phyloP scores from a whole-genome alignment of 345 rosid species.

The Eucalyptus microcorys region DNA sequence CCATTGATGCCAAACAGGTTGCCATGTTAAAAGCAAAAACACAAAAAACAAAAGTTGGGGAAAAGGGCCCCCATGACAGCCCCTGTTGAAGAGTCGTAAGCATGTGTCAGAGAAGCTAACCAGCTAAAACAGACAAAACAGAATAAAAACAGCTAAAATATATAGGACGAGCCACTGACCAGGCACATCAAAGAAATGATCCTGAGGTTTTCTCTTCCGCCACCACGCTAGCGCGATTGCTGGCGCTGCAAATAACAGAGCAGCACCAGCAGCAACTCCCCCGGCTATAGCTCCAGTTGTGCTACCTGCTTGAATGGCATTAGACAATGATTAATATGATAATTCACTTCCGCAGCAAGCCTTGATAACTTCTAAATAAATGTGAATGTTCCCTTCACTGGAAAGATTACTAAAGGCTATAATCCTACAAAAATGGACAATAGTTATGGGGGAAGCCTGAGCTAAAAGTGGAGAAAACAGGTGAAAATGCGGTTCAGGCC shows the following conservation, averaged over 20 bases:
- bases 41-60: not conserved
- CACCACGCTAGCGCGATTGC: slow-evolving; percentile 75
- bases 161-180: slow-evolving; percentile 33
- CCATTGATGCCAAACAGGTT: not conserved
- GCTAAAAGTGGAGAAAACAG: not conserved
- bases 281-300: slow-evolving; percentile 88
- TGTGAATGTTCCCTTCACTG: not conserved
- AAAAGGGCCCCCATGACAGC: not conserved
- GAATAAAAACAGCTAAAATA: not conserved
- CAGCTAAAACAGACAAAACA: not conserved
- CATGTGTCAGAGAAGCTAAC: not conserved
- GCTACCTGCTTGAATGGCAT: slow-evolving; percentile 25
- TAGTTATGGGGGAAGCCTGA: not conserved
- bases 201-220: slow-evolving; percentile 68
- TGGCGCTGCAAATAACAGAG: slow-evolving; percentile 84
- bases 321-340: not conserved
- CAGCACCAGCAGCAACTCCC: slow-evolving; percentile 98
- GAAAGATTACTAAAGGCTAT: not conserved
- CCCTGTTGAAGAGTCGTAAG: not conserved
- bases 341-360: not conserved
- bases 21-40: not conserved
- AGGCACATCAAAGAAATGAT: slow-evolving; percentile 92
- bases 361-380: not conserved
- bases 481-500: not conserved
- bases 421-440: not conserved